Conservation (phyloP, 805 yeast genomes). For the Pichia insulana region DNA sequence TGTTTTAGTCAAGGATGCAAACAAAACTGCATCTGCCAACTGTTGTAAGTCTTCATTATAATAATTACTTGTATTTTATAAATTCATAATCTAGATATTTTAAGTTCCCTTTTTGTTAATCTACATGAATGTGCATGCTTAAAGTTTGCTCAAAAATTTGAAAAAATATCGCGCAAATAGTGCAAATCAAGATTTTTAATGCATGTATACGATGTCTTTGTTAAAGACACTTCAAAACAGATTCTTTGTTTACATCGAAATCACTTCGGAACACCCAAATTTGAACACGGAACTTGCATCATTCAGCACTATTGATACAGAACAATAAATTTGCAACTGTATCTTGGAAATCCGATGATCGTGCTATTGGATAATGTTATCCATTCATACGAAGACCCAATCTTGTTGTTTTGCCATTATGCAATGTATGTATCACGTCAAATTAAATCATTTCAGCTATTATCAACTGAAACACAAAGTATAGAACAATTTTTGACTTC, state of each 20-base stretch:
- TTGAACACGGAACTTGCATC: too few relatives aligned
- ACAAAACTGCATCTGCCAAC: conserved; percentile 18
- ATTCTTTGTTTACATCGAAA: too few relatives aligned
- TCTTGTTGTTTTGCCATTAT: conserved; percentile 8
- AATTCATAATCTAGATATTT: too few relatives aligned
- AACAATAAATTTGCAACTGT: too few relatives aligned
- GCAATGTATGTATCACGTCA: conserved; percentile 8
- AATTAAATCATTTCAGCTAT: conserved; percentile 3
- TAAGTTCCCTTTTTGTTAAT: not conserved
- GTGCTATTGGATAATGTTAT: conserved; percentile 11
- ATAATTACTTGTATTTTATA: not conserved
- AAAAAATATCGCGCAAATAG: too few relatives aligned
- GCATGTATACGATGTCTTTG: too few relatives aligned
- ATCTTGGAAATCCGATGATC: conserved; percentile 9
- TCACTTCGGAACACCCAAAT: too few relatives aligned
- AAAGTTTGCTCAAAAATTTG: too few relatives aligned
- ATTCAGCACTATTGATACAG: too few relatives aligned
- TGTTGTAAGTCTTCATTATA: conserved; percentile 27
- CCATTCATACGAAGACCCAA: conserved; percentile 10
- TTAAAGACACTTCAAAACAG: too few relatives aligned
- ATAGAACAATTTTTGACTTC: conserved; percentile 15
- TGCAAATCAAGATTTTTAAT: too few relatives aligned
- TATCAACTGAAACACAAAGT: conserved; percentile 5
- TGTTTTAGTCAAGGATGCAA: conserved; percentile 25
- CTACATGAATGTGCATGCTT: too few relatives aligned